Conservation (phyloP, 495 filamentous ascomycete genomes). For the Penicillium canescens region DNA sequence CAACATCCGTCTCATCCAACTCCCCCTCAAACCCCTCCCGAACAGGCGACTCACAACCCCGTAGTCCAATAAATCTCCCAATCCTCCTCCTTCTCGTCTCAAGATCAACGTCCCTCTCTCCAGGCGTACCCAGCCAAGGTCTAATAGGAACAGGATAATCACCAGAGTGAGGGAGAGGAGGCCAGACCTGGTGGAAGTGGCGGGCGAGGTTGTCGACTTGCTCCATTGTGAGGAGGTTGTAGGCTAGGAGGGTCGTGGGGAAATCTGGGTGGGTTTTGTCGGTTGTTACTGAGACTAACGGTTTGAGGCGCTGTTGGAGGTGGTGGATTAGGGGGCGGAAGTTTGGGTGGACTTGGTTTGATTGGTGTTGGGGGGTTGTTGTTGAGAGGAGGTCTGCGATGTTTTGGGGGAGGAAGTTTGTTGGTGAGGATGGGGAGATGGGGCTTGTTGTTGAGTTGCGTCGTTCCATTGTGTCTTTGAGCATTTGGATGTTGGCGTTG, state of each 20-base stretch:
- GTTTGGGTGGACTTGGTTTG: not conserved
- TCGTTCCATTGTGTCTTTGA: no score
- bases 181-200: conserved; percentile 74
- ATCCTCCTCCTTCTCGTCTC: conserved; percentile 62
- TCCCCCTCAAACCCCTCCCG: not conserved
- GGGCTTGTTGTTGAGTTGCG: not conserved
- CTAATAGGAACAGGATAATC: conserved; percentile 63
- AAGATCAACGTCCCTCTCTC: conserved; percentile 33
- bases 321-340: conserved; percentile 29
- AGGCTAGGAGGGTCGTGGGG: conserved; percentile 64
- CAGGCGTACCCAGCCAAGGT: conserved; percentile 34
- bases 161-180: conserved; percentile 45
- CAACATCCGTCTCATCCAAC: not conserved
- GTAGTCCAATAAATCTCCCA: conserved; percentile 67
- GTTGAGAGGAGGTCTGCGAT: not conserved
- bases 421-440: not conserved
- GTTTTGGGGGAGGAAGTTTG: not conserved
- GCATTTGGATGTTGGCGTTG: no score
- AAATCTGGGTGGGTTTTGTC: conserved; percentile 64
- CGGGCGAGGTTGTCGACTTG: conserved; percentile 72
- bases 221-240: conserved; percentile 69
- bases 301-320: conserved; percentile 34
- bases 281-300: conserved; percentile 40
- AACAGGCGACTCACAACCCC: conserved; percentile 57
- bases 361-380: not conserved